Percentiles rank a stretch among this genome's conserved stretches.
These are phyloP conservation scores for Cercophora newfieldiana DNA, from an alignment of 495 filamentous ascomycete species.

Conservation along the genomic window DNA sequence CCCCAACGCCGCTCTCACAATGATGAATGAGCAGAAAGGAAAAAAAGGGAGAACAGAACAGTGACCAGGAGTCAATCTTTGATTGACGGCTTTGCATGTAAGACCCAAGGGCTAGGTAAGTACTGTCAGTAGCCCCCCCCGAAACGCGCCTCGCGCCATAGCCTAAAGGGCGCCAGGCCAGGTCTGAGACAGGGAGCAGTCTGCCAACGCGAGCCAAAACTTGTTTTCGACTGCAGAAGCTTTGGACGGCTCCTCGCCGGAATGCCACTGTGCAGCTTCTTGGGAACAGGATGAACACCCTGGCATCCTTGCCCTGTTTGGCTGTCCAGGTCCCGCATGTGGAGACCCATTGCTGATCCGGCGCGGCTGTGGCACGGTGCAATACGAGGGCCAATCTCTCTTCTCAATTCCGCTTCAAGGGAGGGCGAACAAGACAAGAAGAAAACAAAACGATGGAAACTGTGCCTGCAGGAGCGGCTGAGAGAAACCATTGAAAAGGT, in stretches of 20 bases:
- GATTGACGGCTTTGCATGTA: not conserved
- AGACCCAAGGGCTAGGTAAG: not conserved
- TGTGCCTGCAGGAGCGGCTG: not conserved
- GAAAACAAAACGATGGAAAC: not conserved
- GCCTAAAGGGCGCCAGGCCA: constrained; percentile 1
- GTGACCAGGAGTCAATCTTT: not conserved
- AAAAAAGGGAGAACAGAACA: not conserved
- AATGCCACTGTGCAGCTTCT: not conserved
- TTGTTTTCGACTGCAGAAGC: constrained; percentile 1
- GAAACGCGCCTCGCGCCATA: constrained; percentile 2
- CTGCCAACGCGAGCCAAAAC: not conserved
- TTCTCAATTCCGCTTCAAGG: not conserved
- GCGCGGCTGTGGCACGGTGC: not conserved
- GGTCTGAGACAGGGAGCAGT: not conserved
- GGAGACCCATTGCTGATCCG: constrained; percentile 5
- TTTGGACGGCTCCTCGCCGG: constrained; percentile 1
- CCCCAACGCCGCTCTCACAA: not conserved
- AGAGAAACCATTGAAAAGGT: not conserved
- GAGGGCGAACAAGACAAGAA: not conserved
- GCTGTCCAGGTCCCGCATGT: not conserved
- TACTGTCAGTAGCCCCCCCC: not conserved
- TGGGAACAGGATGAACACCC: constrained; percentile 5
- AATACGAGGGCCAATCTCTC: constrained; percentile 8
- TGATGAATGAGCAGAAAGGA: not conserved
- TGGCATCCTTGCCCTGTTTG: not conserved